These are phyloP conservation scores for Aspergillus olivimuriae DNA, from an alignment of 495 filamentous ascomycete species.

Conservation along the genomic window DNA sequence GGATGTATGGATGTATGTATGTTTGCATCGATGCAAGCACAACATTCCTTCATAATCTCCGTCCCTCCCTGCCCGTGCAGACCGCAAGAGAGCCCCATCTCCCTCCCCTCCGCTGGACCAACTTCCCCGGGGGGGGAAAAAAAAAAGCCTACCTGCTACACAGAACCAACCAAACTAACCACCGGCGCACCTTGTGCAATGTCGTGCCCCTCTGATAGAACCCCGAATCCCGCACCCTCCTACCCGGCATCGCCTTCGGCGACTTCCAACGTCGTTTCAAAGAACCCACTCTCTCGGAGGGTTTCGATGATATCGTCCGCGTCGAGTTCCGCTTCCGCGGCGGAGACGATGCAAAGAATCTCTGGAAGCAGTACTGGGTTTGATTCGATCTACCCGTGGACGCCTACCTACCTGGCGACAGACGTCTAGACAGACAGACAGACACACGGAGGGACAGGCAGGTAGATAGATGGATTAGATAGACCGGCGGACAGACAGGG, in stretches of 20 bases:
- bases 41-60: not conserved
- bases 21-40: not conserved
- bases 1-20: not conserved
- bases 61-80: not conserved
- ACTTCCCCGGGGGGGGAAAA: too few species aligned
- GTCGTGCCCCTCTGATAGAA: constrained; percentile 57
- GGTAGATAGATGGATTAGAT: too few species aligned
- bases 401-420: too few species aligned
- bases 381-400: constrained; percentile 24
- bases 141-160: too few species aligned
- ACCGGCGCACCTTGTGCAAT: not conserved
- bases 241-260: constrained; percentile 76
- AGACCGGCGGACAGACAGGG: too few species aligned
- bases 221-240: constrained; percentile 66
- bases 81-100: too few species aligned
- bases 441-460: too few species aligned
- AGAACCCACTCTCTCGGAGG: constrained; percentile 66
- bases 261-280: constrained; percentile 63
- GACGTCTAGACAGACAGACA: too few species aligned
- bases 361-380: constrained; percentile 72
- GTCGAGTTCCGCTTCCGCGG: constrained; percentile 65
- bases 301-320: constrained; percentile 72
- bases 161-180: not conserved
- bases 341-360: constrained; percentile 42
- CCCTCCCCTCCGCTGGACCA: too few species aligned